Percentiles rank a stretch among this genome's conserved stretches.
phyloP scores from a whole-genome alignment of 1,139 yeast genomes.

The Hyphopichia buzzinii region DNA sequence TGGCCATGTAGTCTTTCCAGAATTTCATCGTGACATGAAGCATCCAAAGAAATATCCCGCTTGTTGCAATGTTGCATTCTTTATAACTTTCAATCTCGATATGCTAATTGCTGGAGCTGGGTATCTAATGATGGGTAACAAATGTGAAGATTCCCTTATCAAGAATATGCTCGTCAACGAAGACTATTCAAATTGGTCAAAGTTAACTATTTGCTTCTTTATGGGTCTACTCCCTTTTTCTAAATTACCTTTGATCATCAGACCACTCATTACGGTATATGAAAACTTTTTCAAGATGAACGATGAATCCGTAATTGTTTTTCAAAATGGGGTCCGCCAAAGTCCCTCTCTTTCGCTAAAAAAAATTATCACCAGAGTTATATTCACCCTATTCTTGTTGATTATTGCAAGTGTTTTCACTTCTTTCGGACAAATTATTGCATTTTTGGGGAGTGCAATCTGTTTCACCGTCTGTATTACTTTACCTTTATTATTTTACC shows the following conservation, averaged over 20 bases:
- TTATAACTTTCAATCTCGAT: constrained; percentile 32
- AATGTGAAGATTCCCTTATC: constrained; percentile 37
- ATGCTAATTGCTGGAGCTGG: constrained; percentile 35
- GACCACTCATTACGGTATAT: constrained; percentile 42
- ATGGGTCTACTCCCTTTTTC: constrained; percentile 43
- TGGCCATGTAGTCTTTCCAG: constrained; percentile 86
- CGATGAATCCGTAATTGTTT: constrained; percentile 4
- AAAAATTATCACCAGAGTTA: constrained; percentile 28
- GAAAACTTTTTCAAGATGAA: constrained; percentile 23
- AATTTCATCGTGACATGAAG: constrained; percentile 77
- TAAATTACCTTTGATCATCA: constrained; percentile 39
- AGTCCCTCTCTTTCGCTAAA: constrained; percentile 12
- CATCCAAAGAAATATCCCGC: constrained; percentile 51
- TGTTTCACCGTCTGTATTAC: constrained; percentile 80
- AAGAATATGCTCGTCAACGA: constrained; percentile 37
- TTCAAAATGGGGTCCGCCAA: constrained; percentile 8
- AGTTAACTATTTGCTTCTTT: constrained; percentile 28
- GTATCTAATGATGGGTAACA: constrained; percentile 39
- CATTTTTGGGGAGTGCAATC: constrained; percentile 78
- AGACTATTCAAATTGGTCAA: constrained; percentile 32
- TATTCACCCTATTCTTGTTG: constrained; percentile 18
- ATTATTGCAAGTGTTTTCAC: constrained; percentile 63
- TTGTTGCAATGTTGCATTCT: constrained; percentile 32
- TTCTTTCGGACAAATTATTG: constrained; percentile 78
- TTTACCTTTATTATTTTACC: constrained; percentile 71